Percentiles rank a stretch among this genome's conserved stretches.
phyloP scores from a whole-genome alignment of 805 yeast genomes.

The Schwanniomyces pseudopolymorphus region DNA sequence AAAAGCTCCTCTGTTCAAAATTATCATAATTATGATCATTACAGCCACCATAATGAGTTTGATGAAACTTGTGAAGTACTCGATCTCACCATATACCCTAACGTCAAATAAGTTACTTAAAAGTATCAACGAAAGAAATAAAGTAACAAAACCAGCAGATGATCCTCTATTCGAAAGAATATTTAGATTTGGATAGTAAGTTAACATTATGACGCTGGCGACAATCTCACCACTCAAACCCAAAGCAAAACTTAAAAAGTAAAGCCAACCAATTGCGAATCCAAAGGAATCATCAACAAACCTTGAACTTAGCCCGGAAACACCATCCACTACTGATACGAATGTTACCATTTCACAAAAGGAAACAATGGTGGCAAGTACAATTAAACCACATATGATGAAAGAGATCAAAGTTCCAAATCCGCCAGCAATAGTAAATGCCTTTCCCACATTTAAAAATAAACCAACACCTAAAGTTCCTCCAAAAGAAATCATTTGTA shows the following conservation, averaged over 20 bases:
- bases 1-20: slow-evolving; percentile 61
- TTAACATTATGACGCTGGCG: slow-evolving; percentile 74
- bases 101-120: slow-evolving; percentile 65
- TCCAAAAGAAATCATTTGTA: slow-evolving; percentile 77
- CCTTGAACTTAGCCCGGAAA: slow-evolving; percentile 70
- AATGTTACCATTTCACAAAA: slow-evolving; percentile 82
- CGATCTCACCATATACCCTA: slow-evolving; percentile 71
- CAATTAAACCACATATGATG: slow-evolving; percentile 60
- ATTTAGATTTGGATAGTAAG: slow-evolving; percentile 60
- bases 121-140: slow-evolving; percentile 49
- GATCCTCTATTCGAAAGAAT: slow-evolving; percentile 47
- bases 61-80: slow-evolving; percentile 58
- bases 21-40: slow-evolving; percentile 62
- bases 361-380: slow-evolving; percentile 66
- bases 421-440: slow-evolving; percentile 73
- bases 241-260: slow-evolving; percentile 69
- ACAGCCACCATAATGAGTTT: slow-evolving; percentile 54
- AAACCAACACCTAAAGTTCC: slow-evolving; percentile 81
- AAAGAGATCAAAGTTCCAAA: slow-evolving; percentile 73
- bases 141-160: slow-evolving; percentile 61
- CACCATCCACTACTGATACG: slow-evolving; percentile 77
- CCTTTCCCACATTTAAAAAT: slow-evolving; percentile 68
- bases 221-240: slow-evolving; percentile 80
- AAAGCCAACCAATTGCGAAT: slow-evolving; percentile 69
- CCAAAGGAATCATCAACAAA: slow-evolving; percentile 80